Percentiles rank a stretch among this genome's conserved stretches.
These are phyloP conservation scores for Symbiotaphrina buchneri DNA, from an alignment of 495 filamentous ascomycete species.

Conservation along the genomic window DNA sequence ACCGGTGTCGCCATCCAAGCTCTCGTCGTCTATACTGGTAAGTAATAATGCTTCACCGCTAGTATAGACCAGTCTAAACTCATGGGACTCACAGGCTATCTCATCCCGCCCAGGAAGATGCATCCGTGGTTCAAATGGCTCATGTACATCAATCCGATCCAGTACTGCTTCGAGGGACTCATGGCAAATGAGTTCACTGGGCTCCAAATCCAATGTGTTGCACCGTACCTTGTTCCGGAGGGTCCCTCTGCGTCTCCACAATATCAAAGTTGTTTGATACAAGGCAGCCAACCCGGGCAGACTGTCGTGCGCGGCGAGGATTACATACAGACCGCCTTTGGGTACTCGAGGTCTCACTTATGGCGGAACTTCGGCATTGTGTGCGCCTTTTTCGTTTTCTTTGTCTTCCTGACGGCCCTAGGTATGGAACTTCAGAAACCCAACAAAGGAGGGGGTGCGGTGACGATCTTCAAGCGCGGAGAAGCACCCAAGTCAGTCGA, in stretches of 20 bases:
- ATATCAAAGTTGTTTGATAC: slow-evolving; percentile 37
- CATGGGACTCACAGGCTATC: slow-evolving; percentile 25
- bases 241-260: slow-evolving; percentile 26
- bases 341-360: slow-evolving; percentile 29
- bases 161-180: slow-evolving; percentile 39
- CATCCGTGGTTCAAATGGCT: slow-evolving; percentile 67
- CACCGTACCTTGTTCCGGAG: slow-evolving; percentile 18
- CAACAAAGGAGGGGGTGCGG: slow-evolving; percentile 55
- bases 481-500: slow-evolving; percentile 21
- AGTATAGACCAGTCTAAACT: not conserved
- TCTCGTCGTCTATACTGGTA: slow-evolving; percentile 46
- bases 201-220: slow-evolving; percentile 22
- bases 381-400: slow-evolving; percentile 30
- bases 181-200: slow-evolving; percentile 33
- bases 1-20: slow-evolving; percentile 40
- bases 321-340: slow-evolving; percentile 28
- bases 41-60: not conserved
- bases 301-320: slow-evolving; percentile 25
- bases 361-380: slow-evolving; percentile 43
- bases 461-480: slow-evolving; percentile 45
- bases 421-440: slow-evolving; percentile 37
- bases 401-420: slow-evolving; percentile 36
- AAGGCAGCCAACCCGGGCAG: slow-evolving; percentile 26
- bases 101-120: slow-evolving; percentile 54
- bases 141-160: slow-evolving; percentile 49